Conservation (phyloP, 1,284 basidiomycete genomes). For the Pseudozyma sp. region DNA sequence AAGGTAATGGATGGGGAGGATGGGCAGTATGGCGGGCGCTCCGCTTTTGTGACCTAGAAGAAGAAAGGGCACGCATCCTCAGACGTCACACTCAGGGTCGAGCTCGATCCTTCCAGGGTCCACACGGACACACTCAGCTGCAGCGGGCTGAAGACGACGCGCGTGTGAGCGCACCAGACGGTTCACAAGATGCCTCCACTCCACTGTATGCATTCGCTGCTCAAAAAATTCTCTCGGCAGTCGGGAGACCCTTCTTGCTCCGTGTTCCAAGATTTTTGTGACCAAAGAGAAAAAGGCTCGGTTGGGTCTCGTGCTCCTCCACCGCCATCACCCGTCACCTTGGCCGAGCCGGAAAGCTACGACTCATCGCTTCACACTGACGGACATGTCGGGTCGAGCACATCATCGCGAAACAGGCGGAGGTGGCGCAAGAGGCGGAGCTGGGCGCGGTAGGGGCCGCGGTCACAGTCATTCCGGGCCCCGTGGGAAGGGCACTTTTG, state of each 20-base stretch:
- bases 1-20: too few species aligned
- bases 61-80: too few species aligned
- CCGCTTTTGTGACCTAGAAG: too few species aligned
- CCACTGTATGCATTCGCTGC: not conserved
- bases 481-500: slow-evolving; percentile 26
- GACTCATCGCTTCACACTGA: too few species aligned
- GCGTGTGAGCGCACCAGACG: too few species aligned
- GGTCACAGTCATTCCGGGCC: slow-evolving; percentile 3
- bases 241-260: slow-evolving; percentile 37
- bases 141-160: too few species aligned
- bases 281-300: not conserved
- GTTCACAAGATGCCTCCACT: slow-evolving; percentile 7
- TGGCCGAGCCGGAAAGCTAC: too few species aligned
- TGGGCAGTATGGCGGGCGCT: too few species aligned
- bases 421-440: slow-evolving; percentile 20
- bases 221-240: slow-evolving; percentile 8
- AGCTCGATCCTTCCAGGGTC: too few species aligned
- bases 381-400: slow-evolving; percentile 18
- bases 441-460: slow-evolving; percentile 17
- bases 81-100: too few species aligned
- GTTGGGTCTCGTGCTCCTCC: not conserved
- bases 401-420: slow-evolving; percentile 8
- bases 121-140: too few species aligned
- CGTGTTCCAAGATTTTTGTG: slow-evolving; percentile 1
- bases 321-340: not conserved